These are phyloP conservation scores for Russula brevipes DNA, from an alignment of 768 basidiomycete genomes.

Conservation along the genomic window DNA sequence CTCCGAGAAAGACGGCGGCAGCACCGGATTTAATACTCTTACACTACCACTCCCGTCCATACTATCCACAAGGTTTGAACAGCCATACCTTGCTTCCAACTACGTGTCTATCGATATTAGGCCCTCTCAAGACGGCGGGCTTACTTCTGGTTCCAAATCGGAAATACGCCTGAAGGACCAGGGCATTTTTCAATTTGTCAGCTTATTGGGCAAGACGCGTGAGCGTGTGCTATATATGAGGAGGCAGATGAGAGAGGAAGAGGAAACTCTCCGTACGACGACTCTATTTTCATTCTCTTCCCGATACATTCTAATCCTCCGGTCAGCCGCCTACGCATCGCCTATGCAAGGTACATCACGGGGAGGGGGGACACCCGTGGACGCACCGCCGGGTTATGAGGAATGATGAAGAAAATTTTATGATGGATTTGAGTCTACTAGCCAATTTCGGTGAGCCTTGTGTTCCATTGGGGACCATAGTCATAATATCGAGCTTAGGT, in stretches of 20 bases:
- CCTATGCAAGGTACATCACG: constrained; percentile 21
- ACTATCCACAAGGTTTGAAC: constrained; percentile 65
- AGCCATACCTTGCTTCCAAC: constrained; percentile 68
- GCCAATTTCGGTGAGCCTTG: constrained; percentile 13
- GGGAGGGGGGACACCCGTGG: constrained; percentile 25
- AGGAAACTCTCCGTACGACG: constrained; percentile 58
- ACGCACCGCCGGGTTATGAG: constrained; percentile 31
- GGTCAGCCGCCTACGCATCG: constrained; percentile 25
- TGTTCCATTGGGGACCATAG: background rate
- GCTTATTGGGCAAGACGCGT: constrained; percentile 68
- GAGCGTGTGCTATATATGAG: constrained; percentile 74
- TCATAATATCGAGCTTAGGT: constrained; percentile 8
- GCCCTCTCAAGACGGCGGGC: constrained; percentile 62
- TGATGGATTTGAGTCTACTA: background rate
- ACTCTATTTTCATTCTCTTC: too few relatives aligned
- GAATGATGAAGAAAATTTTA: constrained; percentile 17
- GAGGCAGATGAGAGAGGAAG: constrained; percentile 51
- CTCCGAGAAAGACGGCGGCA: constrained; percentile 10
- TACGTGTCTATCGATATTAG: constrained; percentile 61
- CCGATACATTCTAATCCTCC: background rate
- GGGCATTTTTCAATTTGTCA: constrained; percentile 70
- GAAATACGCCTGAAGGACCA: constrained; percentile 66
- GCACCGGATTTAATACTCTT: constrained; percentile 39
- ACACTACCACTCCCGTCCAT: constrained; percentile 59
- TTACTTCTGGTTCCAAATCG: constrained; percentile 56